A percentile compares a stretch with the other conserved stretches of the same genome.
Evolutionary conservation across 2,329 filamentous ascomycete species (phyloP).

Genomic region (Bipolaris gigantea): DNA sequence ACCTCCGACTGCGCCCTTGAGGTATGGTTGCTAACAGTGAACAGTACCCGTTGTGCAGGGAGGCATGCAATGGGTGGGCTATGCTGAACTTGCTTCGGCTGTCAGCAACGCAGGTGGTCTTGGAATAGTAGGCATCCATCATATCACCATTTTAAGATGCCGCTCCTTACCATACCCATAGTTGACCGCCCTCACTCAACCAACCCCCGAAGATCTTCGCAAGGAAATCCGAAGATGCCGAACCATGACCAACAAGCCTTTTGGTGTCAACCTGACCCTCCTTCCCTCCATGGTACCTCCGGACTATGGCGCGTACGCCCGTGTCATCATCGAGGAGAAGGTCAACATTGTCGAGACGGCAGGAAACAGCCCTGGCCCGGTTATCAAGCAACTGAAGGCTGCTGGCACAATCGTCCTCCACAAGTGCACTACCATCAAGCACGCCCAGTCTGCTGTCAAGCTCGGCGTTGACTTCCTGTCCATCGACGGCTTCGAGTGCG

Average conservation of each 20-base stretch:
- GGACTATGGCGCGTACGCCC: conserved; percentile 89
- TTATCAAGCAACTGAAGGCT: conserved; percentile 85
- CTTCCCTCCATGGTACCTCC: conserved; percentile 87
- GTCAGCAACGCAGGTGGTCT: conserved; percentile 71
- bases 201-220: conserved; percentile 86
- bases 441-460: conserved; percentile 88
- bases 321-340: conserved; percentile 90
- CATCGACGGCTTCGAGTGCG: conserved; percentile 98
- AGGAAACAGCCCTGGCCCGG: conserved; percentile 84
- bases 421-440: conserved; percentile 96
- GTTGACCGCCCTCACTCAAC: conserved; percentile 88
- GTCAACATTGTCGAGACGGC: conserved; percentile 90
- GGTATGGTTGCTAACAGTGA: conserved; percentile 48
- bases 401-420: conserved; percentile 80
- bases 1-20: background rate
- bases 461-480: conserved; percentile 95
- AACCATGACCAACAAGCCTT: conserved; percentile 75
- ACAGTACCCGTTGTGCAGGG: conserved; percentile 80
- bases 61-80: conserved; percentile 85
- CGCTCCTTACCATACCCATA: conserved; percentile 23
- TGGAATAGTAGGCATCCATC: conserved; percentile 58
- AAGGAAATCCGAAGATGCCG: conserved; percentile 89
- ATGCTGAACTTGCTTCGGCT: conserved; percentile 74
- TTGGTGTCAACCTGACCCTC: conserved; percentile 93
- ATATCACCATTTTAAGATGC: background rate